Conservation (phyloP, 2,329 filamentous ascomycete species). For the Zymoseptoria brevis region DNA sequence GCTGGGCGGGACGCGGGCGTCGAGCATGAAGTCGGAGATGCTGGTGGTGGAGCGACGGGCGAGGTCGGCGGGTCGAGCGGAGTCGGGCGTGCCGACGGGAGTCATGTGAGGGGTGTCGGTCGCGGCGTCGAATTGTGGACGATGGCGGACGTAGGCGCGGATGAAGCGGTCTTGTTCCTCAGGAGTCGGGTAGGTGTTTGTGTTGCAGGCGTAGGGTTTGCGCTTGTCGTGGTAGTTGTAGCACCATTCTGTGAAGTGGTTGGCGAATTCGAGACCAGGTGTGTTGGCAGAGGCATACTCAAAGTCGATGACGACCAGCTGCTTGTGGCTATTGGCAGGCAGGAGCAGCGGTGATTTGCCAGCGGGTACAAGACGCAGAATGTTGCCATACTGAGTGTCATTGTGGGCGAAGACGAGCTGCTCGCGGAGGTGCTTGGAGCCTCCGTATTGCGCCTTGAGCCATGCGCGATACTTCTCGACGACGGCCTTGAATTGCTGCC, state of each 20-base stretch:
- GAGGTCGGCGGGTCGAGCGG: conserved; percentile 13
- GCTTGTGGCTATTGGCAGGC: conserved; percentile 89
- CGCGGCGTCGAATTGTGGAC: conserved; percentile 53
- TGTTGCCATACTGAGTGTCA: conserved; percentile 98
- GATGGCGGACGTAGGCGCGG: conserved; percentile 76
- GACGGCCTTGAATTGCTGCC: conserved; percentile 65
- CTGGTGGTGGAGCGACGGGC: conserved; percentile 29
- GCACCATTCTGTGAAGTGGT: conserved; percentile 96
- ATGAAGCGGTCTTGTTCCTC: conserved; percentile 83
- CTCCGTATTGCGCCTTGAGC: conserved; percentile 65
- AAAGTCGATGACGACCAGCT: conserved; percentile 95
- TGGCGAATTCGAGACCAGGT: conserved; percentile 84
- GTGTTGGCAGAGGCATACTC: conserved; percentile 91
- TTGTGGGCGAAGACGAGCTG: conserved; percentile 93
- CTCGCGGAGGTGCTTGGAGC: conserved; percentile 57
- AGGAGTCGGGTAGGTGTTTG: conserved; percentile 61
- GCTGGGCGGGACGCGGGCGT: conserved; percentile 46
- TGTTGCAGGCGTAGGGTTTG: conserved; percentile 56
- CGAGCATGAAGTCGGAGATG: conserved; percentile 67
- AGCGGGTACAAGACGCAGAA: conserved; percentile 65
- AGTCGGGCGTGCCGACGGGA: conserved; percentile 11
- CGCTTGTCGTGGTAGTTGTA: conserved; percentile 86
- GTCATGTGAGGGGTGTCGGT: conserved; percentile 31
- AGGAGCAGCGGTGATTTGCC: conserved; percentile 76
- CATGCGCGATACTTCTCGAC: conserved; percentile 71